Base-by-base conservation (phyloP, 805 yeast genomes). In the Cyberlindnera sargentensis region DNA sequence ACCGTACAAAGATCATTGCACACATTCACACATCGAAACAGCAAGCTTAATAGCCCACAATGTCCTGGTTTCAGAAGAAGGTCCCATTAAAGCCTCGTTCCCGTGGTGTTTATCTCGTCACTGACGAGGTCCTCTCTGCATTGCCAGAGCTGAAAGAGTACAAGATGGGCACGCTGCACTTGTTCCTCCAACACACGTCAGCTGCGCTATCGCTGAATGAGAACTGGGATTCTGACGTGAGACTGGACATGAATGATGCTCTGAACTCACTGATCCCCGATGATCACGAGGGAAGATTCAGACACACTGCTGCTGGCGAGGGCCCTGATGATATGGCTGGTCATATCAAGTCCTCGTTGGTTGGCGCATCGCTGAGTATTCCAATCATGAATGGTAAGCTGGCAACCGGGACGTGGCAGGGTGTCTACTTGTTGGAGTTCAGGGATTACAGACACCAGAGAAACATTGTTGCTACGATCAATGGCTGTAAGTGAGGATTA, bases 311-410 rank as follows among this genome's bases (percentile, higher is more conserved):
- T 5, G 76, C 73, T 10, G 91, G 82, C 43, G 95, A 85, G 61
- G 95, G 87, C 1, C 72, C 84, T 3, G 95, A 86, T 58, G 95
- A 85, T 58, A 82, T 84, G 89, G 86, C 91, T 2, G 84, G 90
- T 1, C 95, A 85, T 60, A 79, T 80, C 41, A 80, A 84, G 57
- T 71, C 84, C 20, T 63, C 76, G 2, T 47, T 76, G 39, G 72
- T 82, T 8, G 93, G 95, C 20, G 82, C 78, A 6, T 70, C 78
- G 4, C 64, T 85, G 27, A 68, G 76, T 4, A 76, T 85, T 36
- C 95, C 95, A 2, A 84, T 85, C 39, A 58, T 71, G 24, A 75
- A 84, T 53, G 95, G 95, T 1, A 59, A 68, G 31, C 64, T 85
- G 43, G 82, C 80, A 1, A 70, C 81, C 0, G 95, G 95, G 2